These are phyloP conservation scores for Claviceps digitariae DNA, from an alignment of 2,329 filamentous ascomycete genomes.

Conservation along the genomic window DNA sequence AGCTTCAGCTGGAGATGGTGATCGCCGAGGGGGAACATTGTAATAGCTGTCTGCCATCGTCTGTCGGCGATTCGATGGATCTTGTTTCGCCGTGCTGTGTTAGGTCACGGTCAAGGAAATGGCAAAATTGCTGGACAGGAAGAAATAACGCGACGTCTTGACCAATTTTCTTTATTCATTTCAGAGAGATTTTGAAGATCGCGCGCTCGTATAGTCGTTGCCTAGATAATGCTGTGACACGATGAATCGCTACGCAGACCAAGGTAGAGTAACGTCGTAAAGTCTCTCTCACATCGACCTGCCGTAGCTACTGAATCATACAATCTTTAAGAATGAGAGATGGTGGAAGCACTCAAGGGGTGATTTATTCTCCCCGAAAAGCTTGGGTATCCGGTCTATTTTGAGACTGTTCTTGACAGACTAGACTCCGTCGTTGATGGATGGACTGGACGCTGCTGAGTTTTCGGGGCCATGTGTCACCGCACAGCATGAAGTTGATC, in stretches of 20 bases:
- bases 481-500: background rate
- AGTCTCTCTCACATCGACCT: background rate
- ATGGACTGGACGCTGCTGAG: background rate
- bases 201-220: background rate
- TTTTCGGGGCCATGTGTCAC: background rate
- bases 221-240: background rate
- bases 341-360: background rate
- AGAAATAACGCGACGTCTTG: background rate
- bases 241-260: background rate
- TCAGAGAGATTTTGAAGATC: background rate
- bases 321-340: background rate
- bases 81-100: background rate
- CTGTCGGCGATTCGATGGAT: background rate
- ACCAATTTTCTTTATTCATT: background rate
- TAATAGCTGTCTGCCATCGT: constrained; percentile 1
- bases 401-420: background rate
- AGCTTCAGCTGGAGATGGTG: constrained; percentile 1
- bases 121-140: background rate
- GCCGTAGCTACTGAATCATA: background rate
- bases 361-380: background rate
- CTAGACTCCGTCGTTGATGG: background rate
- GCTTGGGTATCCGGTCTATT: background rate
- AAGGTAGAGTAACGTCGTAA: constrained; percentile 3
- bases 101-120: background rate
- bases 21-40: background rate